Conservation (phyloP, 345 rosid species). For the Sisymbrium altissimum region DNA sequence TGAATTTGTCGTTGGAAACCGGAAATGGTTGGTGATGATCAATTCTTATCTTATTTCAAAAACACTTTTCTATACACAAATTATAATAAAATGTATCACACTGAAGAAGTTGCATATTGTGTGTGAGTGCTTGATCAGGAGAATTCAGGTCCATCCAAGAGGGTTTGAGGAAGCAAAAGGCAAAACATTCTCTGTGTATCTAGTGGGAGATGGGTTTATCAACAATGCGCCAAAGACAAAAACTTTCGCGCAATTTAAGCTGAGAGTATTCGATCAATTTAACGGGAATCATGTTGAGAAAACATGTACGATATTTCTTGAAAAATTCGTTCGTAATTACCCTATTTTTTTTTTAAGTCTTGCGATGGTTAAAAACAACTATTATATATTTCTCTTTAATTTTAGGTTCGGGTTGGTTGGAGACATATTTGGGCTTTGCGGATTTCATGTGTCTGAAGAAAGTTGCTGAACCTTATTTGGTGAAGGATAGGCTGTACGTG, state of each 20-base stretch:
- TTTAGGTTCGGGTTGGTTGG: neutral
- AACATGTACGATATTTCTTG: neutral
- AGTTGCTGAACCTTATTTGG: slow-evolving; percentile 24
- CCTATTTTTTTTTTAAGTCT: neutral
- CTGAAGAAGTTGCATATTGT: neutral
- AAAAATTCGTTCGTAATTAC: no score
- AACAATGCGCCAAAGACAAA: neutral
- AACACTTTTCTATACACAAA: neutral
- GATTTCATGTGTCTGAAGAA: slow-evolving; percentile 18
- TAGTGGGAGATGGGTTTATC: slow-evolving; percentile 13
- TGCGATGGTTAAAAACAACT: neutral
- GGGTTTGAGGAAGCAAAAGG: neutral
- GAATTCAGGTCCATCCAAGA: slow-evolving; percentile 16
- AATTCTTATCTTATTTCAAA: neutral
- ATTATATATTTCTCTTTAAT: neutral
- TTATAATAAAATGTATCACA: neutral
- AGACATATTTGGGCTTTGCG: neutral
- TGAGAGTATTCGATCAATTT: slow-evolving; percentile 19
- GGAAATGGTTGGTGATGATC: slow-evolving; percentile 26
- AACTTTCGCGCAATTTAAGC: slow-evolving; percentile 1
- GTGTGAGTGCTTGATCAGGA: slow-evolving; percentile 13
- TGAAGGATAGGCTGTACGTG: slow-evolving; percentile 2
- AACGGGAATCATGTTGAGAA: slow-evolving; percentile 1
- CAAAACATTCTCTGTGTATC: slow-evolving; percentile 25
- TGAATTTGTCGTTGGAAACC: slow-evolving; percentile 29